These are phyloP conservation scores for Protomyces inouyei DNA, from an alignment of 1,139 yeast species.

Conservation along the genomic window DNA sequence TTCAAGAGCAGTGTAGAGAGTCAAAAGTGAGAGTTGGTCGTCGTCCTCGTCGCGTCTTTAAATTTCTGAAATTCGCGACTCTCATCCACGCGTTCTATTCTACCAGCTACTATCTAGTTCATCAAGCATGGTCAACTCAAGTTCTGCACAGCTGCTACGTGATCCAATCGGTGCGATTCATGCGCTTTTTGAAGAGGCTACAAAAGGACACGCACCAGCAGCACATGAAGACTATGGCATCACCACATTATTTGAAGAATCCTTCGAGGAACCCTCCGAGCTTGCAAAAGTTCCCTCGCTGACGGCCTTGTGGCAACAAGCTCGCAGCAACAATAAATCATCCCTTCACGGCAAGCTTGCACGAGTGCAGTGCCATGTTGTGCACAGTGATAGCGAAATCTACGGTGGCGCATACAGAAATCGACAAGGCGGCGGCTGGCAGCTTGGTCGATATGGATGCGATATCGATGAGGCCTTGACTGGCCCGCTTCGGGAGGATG, in stretches of 20 bases:
- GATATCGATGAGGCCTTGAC: conserved; percentile 1
- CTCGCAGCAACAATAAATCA: background rate
- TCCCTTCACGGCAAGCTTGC: conserved; percentile 2
- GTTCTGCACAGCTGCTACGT: conserved; percentile 2
- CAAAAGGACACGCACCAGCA: background rate
- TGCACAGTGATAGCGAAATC: conserved; percentile 18
- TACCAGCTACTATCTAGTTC: too few species aligned
- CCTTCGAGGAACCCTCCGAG: conserved; percentile 16
- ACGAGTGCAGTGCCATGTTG: conserved; percentile 10
- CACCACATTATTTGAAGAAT: conserved; percentile 8
- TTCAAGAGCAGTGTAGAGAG: too few species aligned
- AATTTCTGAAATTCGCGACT: background rate
- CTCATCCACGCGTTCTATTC: background rate
- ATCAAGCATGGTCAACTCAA: conserved; percentile 11
- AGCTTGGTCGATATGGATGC: conserved; percentile 16
- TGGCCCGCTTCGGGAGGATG: conserved; percentile 1
- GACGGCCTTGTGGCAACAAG: background rate
- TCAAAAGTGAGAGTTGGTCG: too few species aligned
- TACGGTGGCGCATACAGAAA: conserved; percentile 14
- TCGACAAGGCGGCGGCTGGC: conserved; percentile 12
- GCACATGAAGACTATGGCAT: conserved; percentile 21
- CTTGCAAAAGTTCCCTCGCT: conserved; percentile 10
- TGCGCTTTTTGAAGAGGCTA: conserved; percentile 7
- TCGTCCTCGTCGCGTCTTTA: background rate
- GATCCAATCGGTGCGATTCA: conserved; percentile 4